phyloP scores from a whole-genome alignment of 768 basidiomycete genomes.

The Naganishia onofrii region DNA sequence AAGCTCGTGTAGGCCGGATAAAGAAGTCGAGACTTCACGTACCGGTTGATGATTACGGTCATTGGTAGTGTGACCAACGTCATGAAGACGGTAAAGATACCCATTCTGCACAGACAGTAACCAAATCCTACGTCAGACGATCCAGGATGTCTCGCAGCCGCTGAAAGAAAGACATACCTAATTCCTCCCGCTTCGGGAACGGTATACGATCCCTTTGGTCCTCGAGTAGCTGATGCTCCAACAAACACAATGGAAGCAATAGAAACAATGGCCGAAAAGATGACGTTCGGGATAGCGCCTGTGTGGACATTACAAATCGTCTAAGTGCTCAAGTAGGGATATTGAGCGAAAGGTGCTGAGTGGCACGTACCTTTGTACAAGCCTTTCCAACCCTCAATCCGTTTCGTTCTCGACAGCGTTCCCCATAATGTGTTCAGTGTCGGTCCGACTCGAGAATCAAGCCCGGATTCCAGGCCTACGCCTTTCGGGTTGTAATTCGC shows the following conservation, averaged over 20 bases:
- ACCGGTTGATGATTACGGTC: constrained; percentile 52
- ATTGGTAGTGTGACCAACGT: constrained; percentile 48
- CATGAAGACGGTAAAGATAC: constrained; percentile 48
- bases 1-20: not conserved
- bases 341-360: not conserved
- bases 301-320: not conserved
- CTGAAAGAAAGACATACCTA: constrained; percentile 33
- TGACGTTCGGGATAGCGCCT: constrained; percentile 46
- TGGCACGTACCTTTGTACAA: constrained; percentile 47
- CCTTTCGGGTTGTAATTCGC: constrained; percentile 52
- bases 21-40: constrained; percentile 7
- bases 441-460: constrained; percentile 49
- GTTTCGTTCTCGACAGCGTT: constrained; percentile 47
- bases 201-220: constrained; percentile 48
- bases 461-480: constrained; percentile 47
- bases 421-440: constrained; percentile 45
- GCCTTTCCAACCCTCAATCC: constrained; percentile 50
- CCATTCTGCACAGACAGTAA: constrained; percentile 40
- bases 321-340: no score
- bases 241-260: constrained; percentile 51
- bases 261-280: constrained; percentile 46
- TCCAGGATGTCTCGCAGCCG: constrained; percentile 7
- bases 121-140: not conserved
- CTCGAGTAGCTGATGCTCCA: constrained; percentile 45
- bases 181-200: constrained; percentile 50